Conservation (phyloP, 1,139 yeast genomes). For the Zygosaccharomyces sapae region DNA sequence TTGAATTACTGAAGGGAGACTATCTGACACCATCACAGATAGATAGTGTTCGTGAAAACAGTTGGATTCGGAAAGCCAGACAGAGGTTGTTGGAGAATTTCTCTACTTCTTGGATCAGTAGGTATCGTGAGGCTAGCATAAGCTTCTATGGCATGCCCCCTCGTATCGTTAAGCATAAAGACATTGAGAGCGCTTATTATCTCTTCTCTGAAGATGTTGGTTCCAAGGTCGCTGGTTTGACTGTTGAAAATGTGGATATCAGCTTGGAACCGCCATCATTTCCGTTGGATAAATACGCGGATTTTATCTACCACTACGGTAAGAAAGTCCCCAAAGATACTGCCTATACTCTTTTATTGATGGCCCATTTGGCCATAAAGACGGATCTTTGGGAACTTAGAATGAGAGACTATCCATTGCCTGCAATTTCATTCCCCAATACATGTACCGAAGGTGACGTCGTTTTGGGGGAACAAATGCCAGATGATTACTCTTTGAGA, state of each 20-base stretch:
- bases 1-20: slow-evolving; percentile 38
- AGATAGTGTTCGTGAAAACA: neutral
- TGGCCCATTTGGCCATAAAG: slow-evolving; percentile 42
- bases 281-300: slow-evolving; percentile 45
- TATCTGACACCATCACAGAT: neutral
- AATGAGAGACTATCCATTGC: slow-evolving; percentile 60
- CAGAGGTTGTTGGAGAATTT: slow-evolving; percentile 40
- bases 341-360: slow-evolving; percentile 58
- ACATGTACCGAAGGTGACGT: slow-evolving; percentile 45
- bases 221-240: slow-evolving; percentile 29
- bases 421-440: slow-evolving; percentile 40
- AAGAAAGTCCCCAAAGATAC: slow-evolving; percentile 72
- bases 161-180: slow-evolving; percentile 16
- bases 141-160: slow-evolving; percentile 38
- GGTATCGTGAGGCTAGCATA: slow-evolving; percentile 44
- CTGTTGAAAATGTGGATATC: slow-evolving; percentile 49
- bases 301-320: slow-evolving; percentile 65
- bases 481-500: slow-evolving; percentile 44
- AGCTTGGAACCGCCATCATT: slow-evolving; percentile 52
- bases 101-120: slow-evolving; percentile 54
- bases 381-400: slow-evolving; percentile 49
- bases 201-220: slow-evolving; percentile 22
- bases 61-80: slow-evolving; percentile 10
- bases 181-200: slow-evolving; percentile 20
- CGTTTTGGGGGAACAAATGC: slow-evolving; percentile 50